Evolutionary conservation across 257 asterid species (phyloP).

Genomic region (Nyctanthes arbortristis): DNA sequence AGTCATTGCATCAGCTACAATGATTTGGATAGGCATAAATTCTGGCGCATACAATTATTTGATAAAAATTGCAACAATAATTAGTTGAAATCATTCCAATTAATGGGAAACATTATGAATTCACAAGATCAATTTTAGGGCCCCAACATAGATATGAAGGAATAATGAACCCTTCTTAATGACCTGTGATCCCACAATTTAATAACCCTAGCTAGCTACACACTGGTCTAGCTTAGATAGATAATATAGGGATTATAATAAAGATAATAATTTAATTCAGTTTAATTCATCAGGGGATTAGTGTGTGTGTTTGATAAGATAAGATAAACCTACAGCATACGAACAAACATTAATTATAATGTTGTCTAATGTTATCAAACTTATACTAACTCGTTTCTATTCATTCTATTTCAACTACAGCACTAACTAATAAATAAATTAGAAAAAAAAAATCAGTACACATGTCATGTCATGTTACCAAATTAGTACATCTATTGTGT

Average conservation of each 20-base stretch:
- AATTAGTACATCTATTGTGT: too few relatives aligned
- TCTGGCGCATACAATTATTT: slow-evolving; percentile 30
- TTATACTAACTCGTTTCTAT: too few relatives aligned
- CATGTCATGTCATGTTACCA: too few relatives aligned
- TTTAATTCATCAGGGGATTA: not conserved
- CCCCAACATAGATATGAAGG: slow-evolving; percentile 31
- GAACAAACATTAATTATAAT: too few relatives aligned
- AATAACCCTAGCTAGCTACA: not conserved
- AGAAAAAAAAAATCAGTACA: too few relatives aligned
- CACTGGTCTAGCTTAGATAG: not conserved
- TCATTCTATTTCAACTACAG: too few relatives aligned
- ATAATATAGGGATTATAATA: not conserved
- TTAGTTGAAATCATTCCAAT: slow-evolving; percentile 6
- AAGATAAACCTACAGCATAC: too few relatives aligned
- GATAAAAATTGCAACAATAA: slow-evolving; percentile 3
- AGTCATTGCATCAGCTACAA: slow-evolving; percentile 33
- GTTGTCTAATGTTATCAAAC: too few relatives aligned
- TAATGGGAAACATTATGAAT: slow-evolving; percentile 16
- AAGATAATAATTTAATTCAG: not conserved
- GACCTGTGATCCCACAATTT: not conserved
- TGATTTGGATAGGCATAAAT: slow-evolving; percentile 29
- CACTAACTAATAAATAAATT: too few relatives aligned
- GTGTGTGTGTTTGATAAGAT: not conserved
- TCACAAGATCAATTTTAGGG: slow-evolving; percentile 32
- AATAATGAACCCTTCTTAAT: slow-evolving; percentile 12